Evolutionary conservation across 306 rosid species (phyloP), one percentile per base, ranked within the genome.

Genomic region (Mimosa bimucronata): DNA sequence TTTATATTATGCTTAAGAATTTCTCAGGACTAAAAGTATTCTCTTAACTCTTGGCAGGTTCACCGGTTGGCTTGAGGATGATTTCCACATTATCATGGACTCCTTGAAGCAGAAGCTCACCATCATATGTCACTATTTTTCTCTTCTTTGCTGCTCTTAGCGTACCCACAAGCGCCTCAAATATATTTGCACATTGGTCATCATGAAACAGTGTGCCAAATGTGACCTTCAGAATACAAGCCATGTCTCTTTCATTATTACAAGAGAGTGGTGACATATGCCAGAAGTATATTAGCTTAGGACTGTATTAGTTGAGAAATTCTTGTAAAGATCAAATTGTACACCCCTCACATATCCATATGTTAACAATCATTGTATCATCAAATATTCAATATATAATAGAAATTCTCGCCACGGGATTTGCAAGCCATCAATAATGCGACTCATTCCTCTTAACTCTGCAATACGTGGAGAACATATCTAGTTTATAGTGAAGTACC

Each of bases 71-170:
- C 81, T 88, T 91, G 78, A 92, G 97, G n/a, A 65, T 77, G 80
- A 95, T 95, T 85, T 90, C 96, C 62, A 92, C 98, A 45, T 89
- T 91, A 81, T 95, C 98, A 72, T 92, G 98, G 79, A 95, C 98
- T 53, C 98, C 98, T 87, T 91, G 98, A 78, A 92, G 90, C 76
- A 95, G 89, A 41, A 92, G 85, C 87, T 95, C 98, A 18, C 98
- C 98, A 12, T 91, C 96, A 19, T 89, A 95, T n/a, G 87, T 41
- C 77, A 95, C 26, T 71, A 90, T 0, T 79, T 91, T 92, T 12
- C 98, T 69, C 82, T 76, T 95, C 84, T 95, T 95, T 14, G 96
- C 98, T 3, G 98, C 98, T 80, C 98, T 73, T 75, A 92, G 91
- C 13, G 98, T 95, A 68, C 98, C 98, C 62, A 95, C 98, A 48